Evolutionary conservation across 805 yeast genomes (phyloP).

Genomic region (Zygosaccharomyces bisporus): DNA sequence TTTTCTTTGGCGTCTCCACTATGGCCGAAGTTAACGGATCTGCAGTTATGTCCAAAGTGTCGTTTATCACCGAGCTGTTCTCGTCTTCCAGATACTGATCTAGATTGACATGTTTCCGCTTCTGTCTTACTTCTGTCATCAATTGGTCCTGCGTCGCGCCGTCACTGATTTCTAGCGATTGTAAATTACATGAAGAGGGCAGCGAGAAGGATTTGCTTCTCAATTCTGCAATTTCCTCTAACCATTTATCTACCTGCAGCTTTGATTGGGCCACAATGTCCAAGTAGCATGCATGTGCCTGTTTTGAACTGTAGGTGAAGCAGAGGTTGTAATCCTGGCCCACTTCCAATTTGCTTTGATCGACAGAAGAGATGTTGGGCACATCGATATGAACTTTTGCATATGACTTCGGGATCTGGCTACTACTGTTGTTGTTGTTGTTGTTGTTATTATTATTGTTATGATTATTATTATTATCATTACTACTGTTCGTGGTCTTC

Average conservation of each 20-base stretch:
- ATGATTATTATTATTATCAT: too few relatives aligned
- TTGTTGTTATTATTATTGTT: too few relatives aligned
- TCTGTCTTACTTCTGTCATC: constrained; percentile 13
- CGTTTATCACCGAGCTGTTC: constrained; percentile 19
- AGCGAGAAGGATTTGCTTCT: constrained; percentile 7
- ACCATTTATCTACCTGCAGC: constrained; percentile 23
- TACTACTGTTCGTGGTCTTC: background rate
- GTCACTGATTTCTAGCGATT: constrained; percentile 21
- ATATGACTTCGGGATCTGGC: constrained; percentile 15
- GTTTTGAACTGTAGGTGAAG: constrained; percentile 20
- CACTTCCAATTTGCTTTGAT: constrained; percentile 12
- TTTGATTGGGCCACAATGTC: constrained; percentile 19
- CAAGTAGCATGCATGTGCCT: constrained; percentile 23
- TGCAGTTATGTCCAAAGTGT: constrained; percentile 15
- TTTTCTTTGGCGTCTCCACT: constrained; percentile 20
- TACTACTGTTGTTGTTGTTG: constrained; percentile 8
- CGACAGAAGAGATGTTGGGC: constrained; percentile 18
- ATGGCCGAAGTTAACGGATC: background rate
- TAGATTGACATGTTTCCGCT: constrained; percentile 24
- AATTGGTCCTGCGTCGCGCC: constrained; percentile 13
- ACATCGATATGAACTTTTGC: constrained; percentile 23
- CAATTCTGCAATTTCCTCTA: constrained; percentile 18
- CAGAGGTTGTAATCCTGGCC: constrained; percentile 16
- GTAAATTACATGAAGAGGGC: constrained; percentile 21
- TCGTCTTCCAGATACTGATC: constrained; percentile 20